These are phyloP conservation scores for Begonia peltatifolia DNA, from an alignment of 306 rosid genomes.

Conservation along the genomic window DNA sequence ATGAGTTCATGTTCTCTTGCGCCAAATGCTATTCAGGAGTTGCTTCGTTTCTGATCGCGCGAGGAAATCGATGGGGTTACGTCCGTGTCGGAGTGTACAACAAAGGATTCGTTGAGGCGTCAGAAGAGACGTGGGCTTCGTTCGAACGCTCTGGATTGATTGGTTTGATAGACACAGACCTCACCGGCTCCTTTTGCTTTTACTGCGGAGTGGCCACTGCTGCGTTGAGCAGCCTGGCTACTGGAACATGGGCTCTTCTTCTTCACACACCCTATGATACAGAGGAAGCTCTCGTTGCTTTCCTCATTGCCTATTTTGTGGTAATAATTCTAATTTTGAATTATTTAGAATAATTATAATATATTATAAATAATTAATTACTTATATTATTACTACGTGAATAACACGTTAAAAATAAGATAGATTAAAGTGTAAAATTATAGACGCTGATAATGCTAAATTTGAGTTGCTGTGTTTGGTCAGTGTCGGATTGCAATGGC, in stretches of 20 bases:
- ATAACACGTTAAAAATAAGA: too few species aligned
- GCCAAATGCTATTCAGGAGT: constrained; percentile 45
- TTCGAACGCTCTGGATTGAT: constrained; percentile 28
- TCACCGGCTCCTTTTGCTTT: constrained; percentile 62
- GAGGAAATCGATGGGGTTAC: constrained; percentile 72
- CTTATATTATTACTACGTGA: too few species aligned
- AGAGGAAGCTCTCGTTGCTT: constrained; percentile 46
- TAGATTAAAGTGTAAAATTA: too few species aligned
- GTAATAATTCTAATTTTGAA: constrained; percentile 18
- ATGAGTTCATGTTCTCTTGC: constrained; percentile 66
- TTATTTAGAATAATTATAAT: too few species aligned
- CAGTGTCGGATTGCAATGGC: constrained; percentile 68
- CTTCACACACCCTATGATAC: constrained; percentile 40
- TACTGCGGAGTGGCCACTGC: constrained; percentile 49
- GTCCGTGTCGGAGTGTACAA: constrained; percentile 51
- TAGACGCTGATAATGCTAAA: too few species aligned
- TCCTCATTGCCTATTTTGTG: constrained; percentile 69
- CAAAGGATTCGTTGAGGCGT: constrained; percentile 59
- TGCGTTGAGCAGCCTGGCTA: constrained; percentile 37
- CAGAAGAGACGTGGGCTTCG: constrained; percentile 46
- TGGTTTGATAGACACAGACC: constrained; percentile 43
- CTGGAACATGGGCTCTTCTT: constrained; percentile 51
- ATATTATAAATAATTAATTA: too few species aligned
- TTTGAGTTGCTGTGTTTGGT: neutral
- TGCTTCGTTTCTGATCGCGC: constrained; percentile 32